These are phyloP conservation scores for Alternaria ventricosa DNA, from an alignment of 2,329 filamentous ascomycete species.

Conservation along the genomic window DNA sequence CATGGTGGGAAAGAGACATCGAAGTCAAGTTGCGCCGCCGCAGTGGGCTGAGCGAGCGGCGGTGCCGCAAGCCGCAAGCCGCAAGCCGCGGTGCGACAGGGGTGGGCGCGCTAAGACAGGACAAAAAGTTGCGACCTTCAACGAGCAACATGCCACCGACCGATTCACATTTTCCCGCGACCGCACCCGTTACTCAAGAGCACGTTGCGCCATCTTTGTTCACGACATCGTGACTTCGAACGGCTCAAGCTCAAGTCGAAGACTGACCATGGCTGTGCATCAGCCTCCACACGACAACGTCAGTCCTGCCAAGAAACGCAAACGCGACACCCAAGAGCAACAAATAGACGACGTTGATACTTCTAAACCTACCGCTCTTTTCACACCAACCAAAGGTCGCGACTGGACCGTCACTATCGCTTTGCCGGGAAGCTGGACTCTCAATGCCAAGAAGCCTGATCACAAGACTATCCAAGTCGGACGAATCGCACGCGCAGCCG, in stretches of 20 bases:
- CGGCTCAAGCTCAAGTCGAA: neutral
- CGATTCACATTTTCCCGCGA: neutral
- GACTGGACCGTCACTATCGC: constrained; percentile 79
- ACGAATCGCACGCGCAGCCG: constrained; percentile 79
- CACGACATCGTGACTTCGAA: neutral
- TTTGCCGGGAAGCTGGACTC: constrained; percentile 72
- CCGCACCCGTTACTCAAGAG: neutral
- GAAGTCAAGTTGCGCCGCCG: neutral
- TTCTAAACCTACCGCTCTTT: constrained; percentile 73
- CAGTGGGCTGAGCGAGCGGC: neutral
- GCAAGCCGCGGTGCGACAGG: constrained; percentile 4
- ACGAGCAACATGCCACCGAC: neutral
- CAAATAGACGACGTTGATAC: constrained; percentile 53
- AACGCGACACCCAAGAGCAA: constrained; percentile 13
- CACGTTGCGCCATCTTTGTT: neutral
- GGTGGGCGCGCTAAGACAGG: constrained; percentile 26
- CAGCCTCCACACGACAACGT: constrained; percentile 11
- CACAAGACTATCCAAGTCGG: constrained; percentile 76
- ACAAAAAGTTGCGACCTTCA: constrained; percentile 3
- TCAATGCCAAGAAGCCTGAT: constrained; percentile 73
- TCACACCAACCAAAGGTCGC: constrained; percentile 68
- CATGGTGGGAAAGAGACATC: neutral
- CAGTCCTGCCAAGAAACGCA: constrained; percentile 27
- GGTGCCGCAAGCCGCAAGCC: too few species aligned
- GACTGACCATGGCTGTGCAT: constrained; percentile 9